Percentiles rank a stretch among this genome's conserved stretches.
These are phyloP conservation scores for Haplosporangium gracile DNA, from an alignment of 192 early-diverging fungal species.

Conservation along the genomic window DNA sequence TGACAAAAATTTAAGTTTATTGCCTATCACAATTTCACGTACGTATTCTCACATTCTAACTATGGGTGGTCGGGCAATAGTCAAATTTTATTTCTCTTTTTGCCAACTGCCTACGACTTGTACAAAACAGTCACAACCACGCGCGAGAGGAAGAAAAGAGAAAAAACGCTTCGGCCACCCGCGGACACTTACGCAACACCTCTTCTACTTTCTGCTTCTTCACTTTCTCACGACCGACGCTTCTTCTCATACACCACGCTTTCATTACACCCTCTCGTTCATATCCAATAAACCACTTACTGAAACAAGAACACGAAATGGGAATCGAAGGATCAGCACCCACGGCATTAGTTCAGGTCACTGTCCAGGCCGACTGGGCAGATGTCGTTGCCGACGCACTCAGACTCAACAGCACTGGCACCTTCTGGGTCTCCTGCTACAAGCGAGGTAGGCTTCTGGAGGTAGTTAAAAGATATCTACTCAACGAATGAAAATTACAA, in stretches of 20 bases:
- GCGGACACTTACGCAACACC: background rate
- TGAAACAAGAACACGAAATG: constrained; percentile 4
- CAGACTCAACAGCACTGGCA: constrained; percentile 38
- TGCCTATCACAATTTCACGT: too few species aligned
- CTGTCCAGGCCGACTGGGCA: constrained; percentile 67
- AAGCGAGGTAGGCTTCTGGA: constrained; percentile 45
- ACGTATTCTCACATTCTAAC: too few species aligned
- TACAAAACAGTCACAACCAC: background rate
- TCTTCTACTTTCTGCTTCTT: background rate
- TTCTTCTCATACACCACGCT: background rate
- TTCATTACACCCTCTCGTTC: background rate
- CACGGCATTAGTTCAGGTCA: constrained; percentile 44
- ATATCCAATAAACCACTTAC: background rate
- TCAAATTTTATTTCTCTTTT: background rate
- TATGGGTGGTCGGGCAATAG: too few species aligned
- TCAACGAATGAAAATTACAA: background rate
- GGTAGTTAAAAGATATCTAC: too few species aligned
- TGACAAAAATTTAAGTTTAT: too few species aligned
- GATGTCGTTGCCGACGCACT: constrained; percentile 59
- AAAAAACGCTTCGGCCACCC: background rate
- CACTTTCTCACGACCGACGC: background rate
- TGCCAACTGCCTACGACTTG: background rate
- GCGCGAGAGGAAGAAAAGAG: background rate
- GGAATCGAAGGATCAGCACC: constrained; percentile 42
- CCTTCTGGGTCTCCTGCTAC: constrained; percentile 69